Evolutionary conservation across 2,329 filamentous ascomycete species (phyloP).

Genomic region (Pleurostoma richardsiae): DNA sequence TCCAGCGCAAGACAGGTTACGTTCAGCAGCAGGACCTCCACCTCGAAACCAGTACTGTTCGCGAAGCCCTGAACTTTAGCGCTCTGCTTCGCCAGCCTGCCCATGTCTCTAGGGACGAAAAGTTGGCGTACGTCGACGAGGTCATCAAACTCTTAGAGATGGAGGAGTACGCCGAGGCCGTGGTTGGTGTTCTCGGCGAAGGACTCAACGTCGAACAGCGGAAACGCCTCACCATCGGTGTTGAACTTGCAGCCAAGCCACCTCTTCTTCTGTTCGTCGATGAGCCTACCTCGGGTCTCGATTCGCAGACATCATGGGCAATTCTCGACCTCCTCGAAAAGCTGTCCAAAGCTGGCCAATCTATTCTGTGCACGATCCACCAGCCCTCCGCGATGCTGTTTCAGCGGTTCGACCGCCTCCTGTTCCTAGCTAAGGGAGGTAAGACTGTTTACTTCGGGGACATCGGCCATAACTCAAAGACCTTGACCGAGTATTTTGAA

Average conservation of each 20-base stretch:
- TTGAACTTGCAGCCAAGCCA: neutral
- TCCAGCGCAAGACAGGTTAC: slow-evolving; percentile 89
- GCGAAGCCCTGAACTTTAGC: slow-evolving; percentile 83
- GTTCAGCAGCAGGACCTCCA: slow-evolving; percentile 93
- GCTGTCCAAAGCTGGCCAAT: slow-evolving; percentile 81
- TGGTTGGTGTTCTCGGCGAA: slow-evolving; percentile 87
- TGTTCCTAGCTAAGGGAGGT: slow-evolving; percentile 73
- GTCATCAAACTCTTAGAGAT: slow-evolving; percentile 89
- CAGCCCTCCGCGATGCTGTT: slow-evolving; percentile 96
- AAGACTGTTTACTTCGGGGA: slow-evolving; percentile 78
- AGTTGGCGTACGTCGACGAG: slow-evolving; percentile 82
- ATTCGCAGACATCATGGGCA: slow-evolving; percentile 90
- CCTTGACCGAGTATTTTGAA: slow-evolving; percentile 54
- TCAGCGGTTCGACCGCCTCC: slow-evolving; percentile 78
- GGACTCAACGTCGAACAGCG: slow-evolving; percentile 70
- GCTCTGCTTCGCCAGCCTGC: slow-evolving; percentile 80
- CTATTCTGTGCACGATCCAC: slow-evolving; percentile 95
- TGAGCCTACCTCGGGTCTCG: slow-evolving; percentile 90
- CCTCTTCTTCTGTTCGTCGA: slow-evolving; percentile 87
- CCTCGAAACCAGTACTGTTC: slow-evolving; percentile 76
- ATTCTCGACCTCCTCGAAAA: slow-evolving; percentile 87
- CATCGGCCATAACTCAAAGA: slow-evolving; percentile 45
- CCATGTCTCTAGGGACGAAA: slow-evolving; percentile 67
- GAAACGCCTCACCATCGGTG: slow-evolving; percentile 64
- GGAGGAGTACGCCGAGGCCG: slow-evolving; percentile 82